Evolutionary conservation across 2,329 filamentous ascomycete species (phyloP).

Genomic region (Diaporthe capsici): DNA sequence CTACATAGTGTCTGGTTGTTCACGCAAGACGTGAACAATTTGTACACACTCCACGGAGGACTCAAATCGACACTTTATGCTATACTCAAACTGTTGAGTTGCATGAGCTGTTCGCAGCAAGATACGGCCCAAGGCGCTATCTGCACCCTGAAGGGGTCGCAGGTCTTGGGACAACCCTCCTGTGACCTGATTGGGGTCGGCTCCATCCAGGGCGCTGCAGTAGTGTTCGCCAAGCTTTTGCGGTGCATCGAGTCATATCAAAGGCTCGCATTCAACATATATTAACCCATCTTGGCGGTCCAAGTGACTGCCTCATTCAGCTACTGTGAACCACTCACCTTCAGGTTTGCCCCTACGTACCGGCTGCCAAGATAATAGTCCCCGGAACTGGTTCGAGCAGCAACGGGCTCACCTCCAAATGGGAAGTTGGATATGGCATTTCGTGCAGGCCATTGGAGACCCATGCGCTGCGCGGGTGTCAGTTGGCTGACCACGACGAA

Average conservation of each 20-base stretch:
- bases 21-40: background rate
- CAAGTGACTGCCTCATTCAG: conserved; percentile 33
- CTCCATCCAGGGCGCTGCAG: conserved; percentile 25
- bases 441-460: conserved; percentile 12
- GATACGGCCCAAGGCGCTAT: background rate
- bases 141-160: background rate
- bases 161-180: background rate
- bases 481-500: background rate
- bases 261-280: conserved; percentile 16
- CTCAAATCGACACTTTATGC: background rate
- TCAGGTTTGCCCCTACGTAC: conserved; percentile 1
- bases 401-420: conserved; percentile 27
- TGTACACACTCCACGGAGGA: background rate
- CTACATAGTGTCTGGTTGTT: background rate
- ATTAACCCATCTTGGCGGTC: conserved; percentile 27
- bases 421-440: conserved; percentile 25
- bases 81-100: background rate
- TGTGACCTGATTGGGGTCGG: background rate
- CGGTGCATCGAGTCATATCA: conserved; percentile 33
- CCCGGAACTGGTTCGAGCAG: conserved; percentile 11
- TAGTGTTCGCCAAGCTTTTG: conserved; percentile 32
- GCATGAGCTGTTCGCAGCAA: background rate
- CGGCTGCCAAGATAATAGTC: conserved; percentile 29
- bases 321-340: conserved; percentile 23
- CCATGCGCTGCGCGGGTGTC: background rate